Base-by-base conservation (phyloP, 768 basidiomycete genomes). In the Ramaria rubella region DNA sequence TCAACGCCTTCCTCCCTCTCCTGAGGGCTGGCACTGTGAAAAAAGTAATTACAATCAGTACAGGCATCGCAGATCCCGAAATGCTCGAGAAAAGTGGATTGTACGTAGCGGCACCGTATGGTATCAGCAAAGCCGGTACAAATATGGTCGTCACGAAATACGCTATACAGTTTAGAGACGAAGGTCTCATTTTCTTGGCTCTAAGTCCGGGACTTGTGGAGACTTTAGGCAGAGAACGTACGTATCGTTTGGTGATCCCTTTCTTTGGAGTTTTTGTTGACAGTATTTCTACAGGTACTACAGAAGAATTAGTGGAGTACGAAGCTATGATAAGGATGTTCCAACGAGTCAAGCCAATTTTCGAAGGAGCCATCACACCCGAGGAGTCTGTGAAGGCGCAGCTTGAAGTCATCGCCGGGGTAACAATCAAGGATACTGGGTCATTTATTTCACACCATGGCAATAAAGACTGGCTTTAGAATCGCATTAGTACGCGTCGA, bases 1-100 rank as follows among this genome's bases (percentile, higher is more conserved):
- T 65, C 58, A 71, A 73, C 62, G 62, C 63, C 5, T 73, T 76
- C 66, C 67, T 77, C 8, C 74, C 75, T 14, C 65, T 76, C 23
- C 62, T 77, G 34, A 60, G 58, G 34, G 59, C 63, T 4, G 67
- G 71, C 8, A n/a, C 62, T 14, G 36, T 54, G n/a, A 72, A 75
- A 64, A 73, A 70, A 57, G 70, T 75, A 42, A 60, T 74, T 58
- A 62, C 68, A 1, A 52, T 75, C 57, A 62, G 60, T 54, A 64
- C n/a, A n/a, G n/a, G 61, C 24, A 24, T 70, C 15, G 72, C 58
- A 14, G 71, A 70, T 59, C 36, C 58, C 2, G 69, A 68, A 1
- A 24, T 69, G 21, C 63, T 61, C 3, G 40, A 70, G n/a, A 5
- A 8, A 7, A 11, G 56, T 17, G 65, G 57, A 12, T 54, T 59